A percentile compares a stretch with the other conserved stretches of the same genome.
Conservation (phyloP, 768 basidiomycete genomes). For the Chalciporus chontae region DNA sequence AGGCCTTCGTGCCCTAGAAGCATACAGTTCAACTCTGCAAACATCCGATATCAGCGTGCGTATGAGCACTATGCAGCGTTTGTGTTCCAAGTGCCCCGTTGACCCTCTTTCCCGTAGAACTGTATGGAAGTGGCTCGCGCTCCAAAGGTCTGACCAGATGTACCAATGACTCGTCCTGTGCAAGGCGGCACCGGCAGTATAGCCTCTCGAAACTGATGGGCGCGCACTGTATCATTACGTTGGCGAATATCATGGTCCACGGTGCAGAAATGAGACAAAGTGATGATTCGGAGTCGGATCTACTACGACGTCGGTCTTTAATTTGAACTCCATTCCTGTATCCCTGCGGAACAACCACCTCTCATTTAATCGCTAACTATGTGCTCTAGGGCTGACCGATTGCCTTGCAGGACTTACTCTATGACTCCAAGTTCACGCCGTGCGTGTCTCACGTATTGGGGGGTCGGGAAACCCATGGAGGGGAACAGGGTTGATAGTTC, state of each 20-base stretch:
- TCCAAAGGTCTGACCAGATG: background rate
- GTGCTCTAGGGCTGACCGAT: background rate
- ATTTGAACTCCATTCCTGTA: background rate
- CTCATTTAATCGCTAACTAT: background rate
- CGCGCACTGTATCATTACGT: constrained; percentile 9
- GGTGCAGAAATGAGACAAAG: background rate
- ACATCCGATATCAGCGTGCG: too few species aligned
- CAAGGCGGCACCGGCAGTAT: background rate
- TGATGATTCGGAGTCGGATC: background rate
- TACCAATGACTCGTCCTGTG: background rate
- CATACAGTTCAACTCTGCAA: background rate
- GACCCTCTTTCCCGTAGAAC: background rate
- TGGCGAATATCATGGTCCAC: background rate
- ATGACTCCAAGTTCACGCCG: background rate
- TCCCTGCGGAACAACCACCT: too few species aligned
- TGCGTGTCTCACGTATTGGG: constrained; percentile 13
- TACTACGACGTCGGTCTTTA: constrained; percentile 1
- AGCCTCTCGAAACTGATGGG: constrained; percentile 8
- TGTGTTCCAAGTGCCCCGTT: background rate
- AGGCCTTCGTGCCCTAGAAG: background rate
- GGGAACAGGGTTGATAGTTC: constrained; percentile 14
- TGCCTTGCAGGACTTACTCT: background rate
- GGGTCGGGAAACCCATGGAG: constrained; percentile 19
- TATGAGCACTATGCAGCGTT: too few species aligned
- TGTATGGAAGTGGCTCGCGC: background rate